Conservation (phyloP, 768 basidiomycete genomes). For the Lactarius vividus region DNA sequence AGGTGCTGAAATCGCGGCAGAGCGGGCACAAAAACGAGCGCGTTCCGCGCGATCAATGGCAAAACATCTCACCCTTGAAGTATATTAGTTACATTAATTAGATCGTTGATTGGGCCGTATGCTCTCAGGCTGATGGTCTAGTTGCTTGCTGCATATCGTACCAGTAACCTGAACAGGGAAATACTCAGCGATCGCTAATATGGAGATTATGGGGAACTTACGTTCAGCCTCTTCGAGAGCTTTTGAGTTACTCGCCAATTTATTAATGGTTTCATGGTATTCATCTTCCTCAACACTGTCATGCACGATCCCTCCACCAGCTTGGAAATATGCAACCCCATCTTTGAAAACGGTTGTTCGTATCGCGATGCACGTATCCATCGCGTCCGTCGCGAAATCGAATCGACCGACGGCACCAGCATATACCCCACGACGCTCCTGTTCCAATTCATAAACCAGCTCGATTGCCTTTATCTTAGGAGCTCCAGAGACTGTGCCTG, state of each 20-base stretch:
- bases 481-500: slow-evolving; percentile 97
- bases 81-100: slow-evolving; percentile 21
- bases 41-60: slow-evolving; percentile 12
- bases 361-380: slow-evolving; percentile 99
- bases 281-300: slow-evolving; percentile 99
- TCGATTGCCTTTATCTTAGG: slow-evolving; percentile 99
- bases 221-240: slow-evolving; percentile 88
- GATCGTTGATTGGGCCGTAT: neutral
- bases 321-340: slow-evolving; percentile 87
- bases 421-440: slow-evolving; percentile 89
- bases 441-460: slow-evolving; percentile 80
- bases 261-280: slow-evolving; percentile 93
- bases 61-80: slow-evolving; percentile 23
- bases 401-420: slow-evolving; percentile 98
- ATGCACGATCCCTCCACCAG: slow-evolving; percentile 95
- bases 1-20: slow-evolving; percentile 50
- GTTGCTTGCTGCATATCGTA: slow-evolving; percentile 51
- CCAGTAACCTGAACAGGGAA: slow-evolving; percentile 57
- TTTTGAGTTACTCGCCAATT: slow-evolving; percentile 80
- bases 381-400: slow-evolving; percentile 90
- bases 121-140: neutral
- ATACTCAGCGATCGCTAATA: slow-evolving; percentile 27
- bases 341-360: slow-evolving; percentile 97
- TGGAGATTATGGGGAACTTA: slow-evolving; percentile 42
- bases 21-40: slow-evolving; percentile 30